Evolutionary conservation across 1,284 basidiomycete genomes (phyloP).

Genomic region (Ganoderma leucocontextum): DNA sequence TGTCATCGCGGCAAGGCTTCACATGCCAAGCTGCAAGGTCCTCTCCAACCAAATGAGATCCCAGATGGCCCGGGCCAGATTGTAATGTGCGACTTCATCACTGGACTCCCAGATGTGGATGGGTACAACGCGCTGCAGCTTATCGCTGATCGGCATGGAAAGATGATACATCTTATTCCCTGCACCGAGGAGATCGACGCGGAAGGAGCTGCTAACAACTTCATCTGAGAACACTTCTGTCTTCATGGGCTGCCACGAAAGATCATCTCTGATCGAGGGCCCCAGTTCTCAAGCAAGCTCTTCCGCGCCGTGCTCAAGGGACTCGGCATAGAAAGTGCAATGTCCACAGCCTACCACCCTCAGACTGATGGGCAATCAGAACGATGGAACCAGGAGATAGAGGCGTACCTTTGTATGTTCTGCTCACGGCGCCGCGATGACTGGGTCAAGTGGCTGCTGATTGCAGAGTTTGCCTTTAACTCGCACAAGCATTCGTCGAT

Average conservation of each 20-base stretch:
- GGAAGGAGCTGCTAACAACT: constrained; percentile 13
- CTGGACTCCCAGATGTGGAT: constrained; percentile 41
- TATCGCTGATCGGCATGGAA: constrained; percentile 25
- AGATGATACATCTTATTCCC: constrained; percentile 17
- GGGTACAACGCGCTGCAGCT: constrained; percentile 38
- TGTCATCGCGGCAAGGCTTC: constrained; percentile 49
- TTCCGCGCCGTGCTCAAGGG: constrained; percentile 15
- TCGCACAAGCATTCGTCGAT: background rate
- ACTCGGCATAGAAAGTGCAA: constrained; percentile 17
- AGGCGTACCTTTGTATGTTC: constrained; percentile 35
- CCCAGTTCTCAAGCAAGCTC: constrained; percentile 42
- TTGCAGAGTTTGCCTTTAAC: constrained; percentile 6
- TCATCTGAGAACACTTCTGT: constrained; percentile 25
- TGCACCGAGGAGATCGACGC: constrained; percentile 21
- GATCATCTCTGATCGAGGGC: constrained; percentile 47
- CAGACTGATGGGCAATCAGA: constrained; percentile 45
- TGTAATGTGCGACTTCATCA: constrained; percentile 48
- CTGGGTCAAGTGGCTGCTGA: constrained; percentile 9
- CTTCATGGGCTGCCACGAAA: constrained; percentile 40
- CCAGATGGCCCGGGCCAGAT: constrained; percentile 10
- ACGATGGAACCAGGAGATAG: constrained; percentile 41
- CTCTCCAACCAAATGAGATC: constrained; percentile 21
- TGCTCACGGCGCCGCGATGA: constrained; percentile 7
- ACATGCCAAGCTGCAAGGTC: constrained; percentile 8
- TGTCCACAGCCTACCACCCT: constrained; percentile 40